Base-by-base conservation (phyloP, 176 grass and related monocot genomes). In the Rhipidocladum racemiflorum region DNA sequence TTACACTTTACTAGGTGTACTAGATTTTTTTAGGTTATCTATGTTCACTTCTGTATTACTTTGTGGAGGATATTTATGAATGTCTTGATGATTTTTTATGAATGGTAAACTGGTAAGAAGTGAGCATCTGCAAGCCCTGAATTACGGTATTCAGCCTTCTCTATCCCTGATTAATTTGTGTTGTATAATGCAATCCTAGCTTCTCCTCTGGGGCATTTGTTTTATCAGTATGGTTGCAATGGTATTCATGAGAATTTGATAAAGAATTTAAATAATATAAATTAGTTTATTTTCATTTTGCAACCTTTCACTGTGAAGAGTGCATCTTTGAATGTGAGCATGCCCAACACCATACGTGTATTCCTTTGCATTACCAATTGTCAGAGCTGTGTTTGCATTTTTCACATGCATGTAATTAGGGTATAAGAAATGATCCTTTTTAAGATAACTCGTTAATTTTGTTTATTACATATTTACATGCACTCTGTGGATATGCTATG, bases 331-430 rank as follows among this genome's bases (percentile, higher is more conserved):
- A 39, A 51, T 57, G 51, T 55, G 49, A 16, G 30, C 21, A 74
- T 61, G 23, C 54, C 44, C 36, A 76, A 44, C 54, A 76, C 23
- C 21, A 23, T n/a, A 56, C 10, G 0, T 29, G 16, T 30, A 30
- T 61, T 61, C 16, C 3, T 81, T 23, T 69, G 49, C 49, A 21
- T 57, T 28, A 29, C 21, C 49, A 68, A 54, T 38, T 68, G 15
- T 68, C 35, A 57, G 50, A 57, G 20, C 23, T 44, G 16, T 57
- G 17, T 57, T 81, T 68, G 32, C 67, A 28, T 80, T 80, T 80
- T 80, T 68, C 46, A 30, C 50, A 57, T 57, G 8, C 48, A 70
- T 81, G 10, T 54, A 81, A 68, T 34, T 25, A 32, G 34, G 51
- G 23, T 30, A 44, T 44, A 70, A 56, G 16, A 68, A 54, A 18